Base-by-base conservation (phyloP, 73 alveolate genomes). In the Stentor roeselii region DNA sequence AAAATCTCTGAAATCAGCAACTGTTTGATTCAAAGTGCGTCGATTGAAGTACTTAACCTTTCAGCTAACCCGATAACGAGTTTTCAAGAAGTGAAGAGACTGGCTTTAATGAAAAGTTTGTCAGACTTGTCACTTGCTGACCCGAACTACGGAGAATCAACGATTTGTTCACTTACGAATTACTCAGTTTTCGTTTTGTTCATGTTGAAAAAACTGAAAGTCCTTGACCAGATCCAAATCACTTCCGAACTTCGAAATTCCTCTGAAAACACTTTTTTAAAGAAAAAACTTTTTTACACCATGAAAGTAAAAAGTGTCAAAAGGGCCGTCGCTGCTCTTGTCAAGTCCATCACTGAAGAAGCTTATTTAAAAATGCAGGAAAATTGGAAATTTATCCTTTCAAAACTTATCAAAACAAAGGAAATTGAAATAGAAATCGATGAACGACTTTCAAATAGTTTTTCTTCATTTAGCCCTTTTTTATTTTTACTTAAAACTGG, bases 201-300 rank as follows among this genome's bases (percentile, higher is more conserved):
- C 75, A 94, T 87, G 41, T 67, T 92, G 35, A 78, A 76, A n/a
- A 15, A n/a, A 3, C 60, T 82, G 15, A 39, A 59, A 61, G 59
- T 30, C 3, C 61, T 93, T 3, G 98, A 93, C 86, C 88, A 95
- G 75, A 85, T 85, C 6, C 35, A 61, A 15, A 91, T 93, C 4
- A 87, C 95, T 31, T 95, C 90, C 74, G 98, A 90, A 59, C 87
- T 93, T n/a, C 86, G 86, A 75, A 78, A 88, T 21, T 89, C 83
- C 75, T 95, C 98, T 3, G 98, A 94, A 60, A 93, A 92, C n/a
- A 92, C 98, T 3, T 94, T 90, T 75, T 82, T 92, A 94, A 94
- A 94, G 90, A 94, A 94, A 78, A 60, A 91, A 74, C 87, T 94
- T 96, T 94, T 92, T 88, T 94, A 94, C 82, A 92, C 92, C 75